Base-by-base conservation (phyloP, 768 basidiomycete species). In the Lentinula edodes region DNA sequence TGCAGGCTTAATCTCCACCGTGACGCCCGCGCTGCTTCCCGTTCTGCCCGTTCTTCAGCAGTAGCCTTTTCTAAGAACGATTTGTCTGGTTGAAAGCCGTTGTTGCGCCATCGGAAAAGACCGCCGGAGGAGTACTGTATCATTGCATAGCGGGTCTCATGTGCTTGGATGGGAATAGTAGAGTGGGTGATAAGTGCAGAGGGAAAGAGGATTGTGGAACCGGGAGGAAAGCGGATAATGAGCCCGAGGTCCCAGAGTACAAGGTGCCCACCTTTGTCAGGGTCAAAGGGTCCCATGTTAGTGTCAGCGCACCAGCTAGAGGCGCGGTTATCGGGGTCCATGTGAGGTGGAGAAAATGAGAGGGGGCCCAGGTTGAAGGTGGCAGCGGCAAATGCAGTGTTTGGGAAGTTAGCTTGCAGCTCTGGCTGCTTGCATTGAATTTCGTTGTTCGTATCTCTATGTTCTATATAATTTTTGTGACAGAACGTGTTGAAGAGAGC, bases 101-200 rank as follows among this genome's bases (percentile, higher is more conserved):
- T 66, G 1, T 60, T 36, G 3, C 63, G 65, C 66, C 67, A 70
- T 7, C 69, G 63, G 59, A 68, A 66, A 3, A 70, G 41, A 5
- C 66, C 66, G 6, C 69, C 69, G 1, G 69, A 66, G 16, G 63
- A 54, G 54, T 68, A 70, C 43, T 69, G 69, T 3, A 66, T 69
- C 46, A 70, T 34, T 0, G 66, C 64, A n/a, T 52, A 32, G 6
- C 28, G 12, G 2, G 12, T 13, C 13, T 52, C 28, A 12, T 18
- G 18, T 20, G 51, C 18, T 32, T 12, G n/a, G 18, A 52, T 52
- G 18, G 51, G 35, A 18, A 55, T 52, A 20, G 58, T 64, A 3
- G 64, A 57, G 51, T 69, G 68, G 1, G 43, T 36, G 20, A 69
- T 23, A 28, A 62, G 18, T 35, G 68, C 66, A 13, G 68, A 69